Evolutionary conservation across 108 stramenopile genomes (phyloP).

Genomic region (Bacterosira constricta): DNA sequence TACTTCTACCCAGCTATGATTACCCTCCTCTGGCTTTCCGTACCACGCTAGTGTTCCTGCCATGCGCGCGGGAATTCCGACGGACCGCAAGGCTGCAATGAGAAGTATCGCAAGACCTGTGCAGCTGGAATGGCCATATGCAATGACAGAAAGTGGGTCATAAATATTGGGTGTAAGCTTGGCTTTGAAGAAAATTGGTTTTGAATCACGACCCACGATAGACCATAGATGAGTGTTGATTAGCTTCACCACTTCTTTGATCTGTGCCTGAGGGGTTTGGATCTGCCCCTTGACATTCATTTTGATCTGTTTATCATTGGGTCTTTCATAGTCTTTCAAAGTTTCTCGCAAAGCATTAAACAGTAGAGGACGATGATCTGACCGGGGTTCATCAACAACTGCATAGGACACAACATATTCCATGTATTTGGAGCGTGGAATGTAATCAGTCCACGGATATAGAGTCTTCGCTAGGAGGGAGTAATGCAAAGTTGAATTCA

Average conservation of each 20-base stretch:
- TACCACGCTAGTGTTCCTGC: slow-evolving; percentile 90
- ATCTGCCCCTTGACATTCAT: neutral
- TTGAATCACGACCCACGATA: slow-evolving; percentile 40
- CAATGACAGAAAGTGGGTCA: slow-evolving; percentile 87
- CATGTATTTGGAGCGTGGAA: slow-evolving; percentile 68
- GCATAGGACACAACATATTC: slow-evolving; percentile 88
- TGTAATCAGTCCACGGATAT: slow-evolving; percentile 70
- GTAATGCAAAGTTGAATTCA: slow-evolving; percentile 62
- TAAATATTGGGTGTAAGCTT: slow-evolving; percentile 85
- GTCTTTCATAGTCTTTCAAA: slow-evolving; percentile 25
- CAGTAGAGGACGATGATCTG: slow-evolving; percentile 79
- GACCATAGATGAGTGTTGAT: slow-evolving; percentile 75
- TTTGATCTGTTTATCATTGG: neutral
- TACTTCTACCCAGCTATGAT: slow-evolving; percentile 95
- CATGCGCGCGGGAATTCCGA: slow-evolving; percentile 81
- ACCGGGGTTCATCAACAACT: slow-evolving; percentile 78
- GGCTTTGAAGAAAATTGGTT: slow-evolving; percentile 67
- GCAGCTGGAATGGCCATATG: slow-evolving; percentile 83
- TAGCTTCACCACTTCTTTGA: slow-evolving; percentile 56
- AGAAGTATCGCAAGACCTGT: slow-evolving; percentile 81
- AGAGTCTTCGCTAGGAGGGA: slow-evolving; percentile 65
- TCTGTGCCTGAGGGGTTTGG: slow-evolving; percentile 1
- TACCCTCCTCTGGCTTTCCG: slow-evolving; percentile 67
- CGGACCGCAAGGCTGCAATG: slow-evolving; percentile 66
- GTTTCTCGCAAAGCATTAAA: slow-evolving; percentile 48